These are phyloP conservation scores for Inosperma sp. DNA, from an alignment of 768 basidiomycete genomes.

Conservation along the genomic window DNA sequence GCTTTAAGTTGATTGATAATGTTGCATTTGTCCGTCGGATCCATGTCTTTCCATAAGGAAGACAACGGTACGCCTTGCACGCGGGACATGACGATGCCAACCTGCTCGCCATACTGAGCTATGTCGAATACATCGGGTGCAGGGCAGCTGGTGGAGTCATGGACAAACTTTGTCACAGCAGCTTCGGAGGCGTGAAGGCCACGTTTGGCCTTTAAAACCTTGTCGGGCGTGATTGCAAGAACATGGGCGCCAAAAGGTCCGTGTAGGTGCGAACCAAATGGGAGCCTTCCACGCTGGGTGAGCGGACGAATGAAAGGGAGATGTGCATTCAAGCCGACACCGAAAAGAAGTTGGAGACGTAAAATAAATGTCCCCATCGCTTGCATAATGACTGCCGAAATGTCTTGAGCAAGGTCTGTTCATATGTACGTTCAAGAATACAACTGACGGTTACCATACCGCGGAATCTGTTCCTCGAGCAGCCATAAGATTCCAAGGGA, in stretches of 20 bases:
- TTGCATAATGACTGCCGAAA: not conserved
- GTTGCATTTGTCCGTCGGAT: too few species aligned
- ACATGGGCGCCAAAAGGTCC: not conserved
- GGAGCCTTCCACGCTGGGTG: not conserved
- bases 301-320: not conserved
- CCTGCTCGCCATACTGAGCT: not conserved
- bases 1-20: too few species aligned
- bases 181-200: not conserved
- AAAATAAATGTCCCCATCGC: not conserved
- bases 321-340: slow-evolving; percentile 1
- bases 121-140: not conserved
- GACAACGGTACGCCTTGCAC: too few species aligned
- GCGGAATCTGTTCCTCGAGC: not conserved
- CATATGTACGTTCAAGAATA: not conserved
- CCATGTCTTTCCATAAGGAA: too few species aligned
- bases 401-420: not conserved
- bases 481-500: not conserved
- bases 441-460: not conserved
- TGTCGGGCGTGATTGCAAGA: not conserved
- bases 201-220: not conserved
- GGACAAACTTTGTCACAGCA: not conserved
- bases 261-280: not conserved
- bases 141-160: not conserved
- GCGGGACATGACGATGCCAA: too few species aligned
- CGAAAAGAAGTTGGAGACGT: not conserved